phyloP scores from a whole-genome alignment of 1,284 basidiomycete genomes.

The Sanghuangporus baumii region DNA sequence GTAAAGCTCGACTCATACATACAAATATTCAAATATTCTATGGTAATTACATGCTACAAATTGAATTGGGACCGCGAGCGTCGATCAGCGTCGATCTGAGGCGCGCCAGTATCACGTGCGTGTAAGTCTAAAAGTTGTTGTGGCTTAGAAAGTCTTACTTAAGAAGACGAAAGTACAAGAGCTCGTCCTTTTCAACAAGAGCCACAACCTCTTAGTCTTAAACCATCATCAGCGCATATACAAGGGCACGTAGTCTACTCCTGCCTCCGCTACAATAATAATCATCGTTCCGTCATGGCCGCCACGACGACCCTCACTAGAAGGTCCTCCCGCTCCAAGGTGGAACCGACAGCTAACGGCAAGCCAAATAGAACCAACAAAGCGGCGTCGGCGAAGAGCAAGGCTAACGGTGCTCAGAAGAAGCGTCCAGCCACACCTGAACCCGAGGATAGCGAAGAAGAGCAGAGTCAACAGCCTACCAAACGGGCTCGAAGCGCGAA shows the following conservation, averaged over 20 bases:
- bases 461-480: slow-evolving; percentile 8
- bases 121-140: neutral
- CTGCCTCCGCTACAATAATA: neutral
- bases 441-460: slow-evolving; percentile 10
- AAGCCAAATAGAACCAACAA: neutral
- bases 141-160: neutral
- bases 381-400: slow-evolving; percentile 3
- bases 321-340: slow-evolving; percentile 13
- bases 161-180: neutral
- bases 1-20: neutral
- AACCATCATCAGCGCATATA: slow-evolving; percentile 1
- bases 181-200: neutral
- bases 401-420: neutral
- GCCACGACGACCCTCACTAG: slow-evolving; percentile 3
- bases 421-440: slow-evolving; percentile 9
- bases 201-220: neutral
- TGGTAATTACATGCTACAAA: neutral
- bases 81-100: neutral
- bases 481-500: slow-evolving; percentile 10
- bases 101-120: neutral
- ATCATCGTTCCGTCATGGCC: neutral
- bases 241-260: neutral
- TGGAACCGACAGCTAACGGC: slow-evolving; percentile 3
- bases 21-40: neutral
- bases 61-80: too few species aligned